Conservation (phyloP, 805 yeast species). For the Saccharomycopsis amapae region DNA sequence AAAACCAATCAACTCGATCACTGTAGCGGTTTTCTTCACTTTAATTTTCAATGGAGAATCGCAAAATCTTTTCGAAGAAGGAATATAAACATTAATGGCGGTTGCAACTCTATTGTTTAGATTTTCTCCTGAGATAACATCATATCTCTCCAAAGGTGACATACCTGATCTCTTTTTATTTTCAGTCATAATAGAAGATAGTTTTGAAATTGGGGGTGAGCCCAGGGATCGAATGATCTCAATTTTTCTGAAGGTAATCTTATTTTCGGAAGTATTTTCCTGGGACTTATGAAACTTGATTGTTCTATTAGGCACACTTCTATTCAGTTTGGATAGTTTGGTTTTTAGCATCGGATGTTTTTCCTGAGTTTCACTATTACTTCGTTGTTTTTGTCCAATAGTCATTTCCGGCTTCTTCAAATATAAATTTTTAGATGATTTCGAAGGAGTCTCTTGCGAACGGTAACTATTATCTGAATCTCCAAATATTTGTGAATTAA, state of each 20-base stretch:
- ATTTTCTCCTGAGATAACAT: slow-evolving; percentile 14
- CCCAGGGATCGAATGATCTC: neutral
- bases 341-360: neutral
- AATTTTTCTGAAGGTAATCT: slow-evolving; percentile 7
- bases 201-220: slow-evolving; percentile 4
- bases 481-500: neutral
- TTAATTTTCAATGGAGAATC: slow-evolving; percentile 23
- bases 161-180: slow-evolving; percentile 4
- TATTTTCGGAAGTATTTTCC: neutral
- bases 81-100: slow-evolving; percentile 25
- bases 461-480: neutral
- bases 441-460: too few species aligned
- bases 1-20: slow-evolving; percentile 51
- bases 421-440: neutral
- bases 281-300: neutral
- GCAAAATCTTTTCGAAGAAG: slow-evolving; percentile 21
- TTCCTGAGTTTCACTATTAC: slow-evolving; percentile 13
- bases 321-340: slow-evolving; percentile 6
- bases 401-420: neutral
- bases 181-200: slow-evolving; percentile 10
- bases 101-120: slow-evolving; percentile 9
- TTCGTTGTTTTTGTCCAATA: slow-evolving; percentile 2
- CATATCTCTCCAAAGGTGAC: slow-evolving; percentile 13
- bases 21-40: slow-evolving; percentile 34
- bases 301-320: slow-evolving; percentile 11